phyloP scores from a whole-genome alignment of 768 basidiomycete genomes.

The Russula dissimulans region DNA sequence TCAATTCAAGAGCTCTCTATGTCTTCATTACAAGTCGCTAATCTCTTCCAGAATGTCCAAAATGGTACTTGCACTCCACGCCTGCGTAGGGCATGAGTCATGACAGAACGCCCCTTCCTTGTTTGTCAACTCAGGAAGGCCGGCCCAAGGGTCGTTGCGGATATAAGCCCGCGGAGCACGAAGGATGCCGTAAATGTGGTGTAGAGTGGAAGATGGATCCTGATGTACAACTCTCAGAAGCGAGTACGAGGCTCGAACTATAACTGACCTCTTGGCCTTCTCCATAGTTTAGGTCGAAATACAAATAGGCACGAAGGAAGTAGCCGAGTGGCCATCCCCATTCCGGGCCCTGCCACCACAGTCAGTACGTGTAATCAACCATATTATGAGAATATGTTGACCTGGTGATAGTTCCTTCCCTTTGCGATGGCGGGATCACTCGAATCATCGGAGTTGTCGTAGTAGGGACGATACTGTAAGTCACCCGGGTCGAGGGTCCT shows the following conservation, averaged over 20 bases:
- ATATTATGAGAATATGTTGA: conserved; percentile 27
- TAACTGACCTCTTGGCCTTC: conserved; percentile 49
- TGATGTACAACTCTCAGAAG: conserved; percentile 26
- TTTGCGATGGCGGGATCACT: conserved; percentile 79
- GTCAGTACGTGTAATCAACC: conserved; percentile 13
- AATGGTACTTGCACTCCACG: conserved; percentile 91
- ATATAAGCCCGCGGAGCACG: conserved; percentile 67
- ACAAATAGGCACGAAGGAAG: conserved; percentile 86
- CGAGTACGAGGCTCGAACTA: background rate
- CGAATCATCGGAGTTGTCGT: conserved; percentile 92
- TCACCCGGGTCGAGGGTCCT: conserved; percentile 88
- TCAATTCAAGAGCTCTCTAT: background rate
- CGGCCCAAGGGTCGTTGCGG: conserved; percentile 78
- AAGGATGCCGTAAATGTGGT: conserved; percentile 69
- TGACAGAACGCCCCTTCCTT: conserved; percentile 70
- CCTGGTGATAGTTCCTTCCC: conserved; percentile 91
- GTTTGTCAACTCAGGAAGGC: conserved; percentile 89
- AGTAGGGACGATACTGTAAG: conserved; percentile 79
- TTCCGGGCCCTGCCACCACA: conserved; percentile 61
- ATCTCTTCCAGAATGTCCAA: conserved; percentile 82
- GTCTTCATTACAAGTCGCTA: conserved; percentile 30
- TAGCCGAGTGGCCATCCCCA: conserved; percentile 96
- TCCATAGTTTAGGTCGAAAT: conserved; percentile 72
- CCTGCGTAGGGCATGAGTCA: conserved; percentile 91
- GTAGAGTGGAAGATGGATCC: conserved; percentile 64